These are phyloP conservation scores for Aureococcus anophagefferens DNA, from an alignment of 108 stramenopile genomes.

Conservation along the genomic window DNA sequence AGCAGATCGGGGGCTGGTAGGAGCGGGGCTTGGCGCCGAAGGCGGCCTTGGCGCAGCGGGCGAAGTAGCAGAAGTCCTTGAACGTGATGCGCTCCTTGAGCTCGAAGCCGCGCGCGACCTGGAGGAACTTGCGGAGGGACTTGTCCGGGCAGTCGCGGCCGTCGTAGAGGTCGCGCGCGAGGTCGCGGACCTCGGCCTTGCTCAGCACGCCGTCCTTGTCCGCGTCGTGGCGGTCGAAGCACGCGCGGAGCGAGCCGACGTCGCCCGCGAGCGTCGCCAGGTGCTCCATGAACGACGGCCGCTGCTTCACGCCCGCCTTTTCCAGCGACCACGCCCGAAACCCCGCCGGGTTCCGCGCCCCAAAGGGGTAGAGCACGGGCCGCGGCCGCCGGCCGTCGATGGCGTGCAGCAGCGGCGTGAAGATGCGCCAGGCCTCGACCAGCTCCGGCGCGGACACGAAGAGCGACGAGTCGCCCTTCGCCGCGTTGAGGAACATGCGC, in stretches of 20 bases:
- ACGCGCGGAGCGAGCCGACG: not conserved
- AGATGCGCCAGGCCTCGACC: constrained; percentile 81
- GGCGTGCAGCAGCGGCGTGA: constrained; percentile 77
- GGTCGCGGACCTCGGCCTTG: not conserved
- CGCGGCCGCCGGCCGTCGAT: constrained; percentile 54
- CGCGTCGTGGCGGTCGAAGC: constrained; percentile 3
- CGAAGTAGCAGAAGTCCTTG: not conserved
- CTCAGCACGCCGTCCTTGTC: constrained; percentile 4
- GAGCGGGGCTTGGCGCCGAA: not conserved
- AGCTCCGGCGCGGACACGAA: constrained; percentile 95
- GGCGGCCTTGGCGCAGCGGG: not conserved
- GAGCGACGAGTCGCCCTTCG: constrained; percentile 65
- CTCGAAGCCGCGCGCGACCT: too few relatives aligned
- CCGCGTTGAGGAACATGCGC: constrained; percentile 83
- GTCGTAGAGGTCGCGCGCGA: too few relatives aligned
- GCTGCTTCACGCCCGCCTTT: too few relatives aligned
- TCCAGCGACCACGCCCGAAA: too few relatives aligned
- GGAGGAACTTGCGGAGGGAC: too few relatives aligned
- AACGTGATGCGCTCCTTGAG: too few relatives aligned
- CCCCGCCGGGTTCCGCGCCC: not conserved
- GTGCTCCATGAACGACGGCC: too few relatives aligned
- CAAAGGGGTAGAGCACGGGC: not conserved
- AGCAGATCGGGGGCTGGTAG: too few relatives aligned
- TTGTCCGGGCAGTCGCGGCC: too few relatives aligned
- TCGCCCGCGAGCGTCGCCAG: too few relatives aligned